Evolutionary conservation across 257 asterid species (phyloP).

Genomic region (Agastache rugosa): DNA sequence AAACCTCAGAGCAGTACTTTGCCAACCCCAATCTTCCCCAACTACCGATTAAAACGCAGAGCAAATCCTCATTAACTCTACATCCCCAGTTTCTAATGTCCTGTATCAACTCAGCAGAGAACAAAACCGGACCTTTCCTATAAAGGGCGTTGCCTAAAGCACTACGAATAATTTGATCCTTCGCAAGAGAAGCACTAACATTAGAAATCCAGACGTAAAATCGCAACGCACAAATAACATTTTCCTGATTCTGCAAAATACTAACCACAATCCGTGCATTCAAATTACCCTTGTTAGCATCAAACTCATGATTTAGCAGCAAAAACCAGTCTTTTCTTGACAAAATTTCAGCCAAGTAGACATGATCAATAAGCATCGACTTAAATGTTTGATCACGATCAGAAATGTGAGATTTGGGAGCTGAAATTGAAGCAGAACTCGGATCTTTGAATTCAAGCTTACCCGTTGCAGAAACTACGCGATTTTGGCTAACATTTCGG

Average conservation of each 20-base stretch:
- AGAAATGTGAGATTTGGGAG: constrained; percentile 39
- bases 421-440: constrained; percentile 44
- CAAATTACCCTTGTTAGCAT: constrained; percentile 50
- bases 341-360: constrained; percentile 57
- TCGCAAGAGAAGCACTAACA: constrained; percentile 51
- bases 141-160: constrained; percentile 66
- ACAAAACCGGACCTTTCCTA: constrained; percentile 78
- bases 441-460: constrained; percentile 41
- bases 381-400: constrained; percentile 21
- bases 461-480: constrained; percentile 50
- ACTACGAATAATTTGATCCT: constrained; percentile 54
- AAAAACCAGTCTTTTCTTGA: constrained; percentile 82
- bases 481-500: constrained; percentile 34
- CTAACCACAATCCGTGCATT: constrained; percentile 57
- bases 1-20: constrained; percentile 77
- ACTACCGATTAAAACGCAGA: constrained; percentile 72
- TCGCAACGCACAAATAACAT: constrained; percentile 61
- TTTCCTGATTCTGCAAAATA: constrained; percentile 80
- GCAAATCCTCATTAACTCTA: constrained; percentile 63
- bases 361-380: constrained; percentile 58
- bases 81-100: constrained; percentile 68
- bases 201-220: constrained; percentile 74
- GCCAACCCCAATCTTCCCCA: constrained; percentile 96
- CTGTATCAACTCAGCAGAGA: constrained; percentile 71
- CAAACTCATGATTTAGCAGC: constrained; percentile 72